A percentile compares a stretch with the other conserved stretches of the same genome.
phyloP scores from a whole-genome alignment of 148 eudicot species.

The Cornus kousa region DNA sequence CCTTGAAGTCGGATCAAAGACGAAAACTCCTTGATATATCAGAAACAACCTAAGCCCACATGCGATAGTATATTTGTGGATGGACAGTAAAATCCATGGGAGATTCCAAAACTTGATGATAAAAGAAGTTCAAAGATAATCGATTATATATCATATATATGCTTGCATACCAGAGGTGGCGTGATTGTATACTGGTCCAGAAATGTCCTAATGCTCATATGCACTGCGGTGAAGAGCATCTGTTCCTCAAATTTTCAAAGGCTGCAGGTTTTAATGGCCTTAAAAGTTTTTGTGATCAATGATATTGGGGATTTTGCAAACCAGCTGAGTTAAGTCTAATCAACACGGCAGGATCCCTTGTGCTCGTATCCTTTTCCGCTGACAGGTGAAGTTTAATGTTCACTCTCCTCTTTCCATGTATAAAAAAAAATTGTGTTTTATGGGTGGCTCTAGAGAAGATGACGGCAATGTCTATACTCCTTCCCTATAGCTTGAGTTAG shows the following conservation, averaged over 20 bases:
- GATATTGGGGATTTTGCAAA: not conserved
- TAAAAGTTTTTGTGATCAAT: not conserved
- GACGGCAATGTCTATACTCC: not conserved
- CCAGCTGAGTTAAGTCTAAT: not conserved
- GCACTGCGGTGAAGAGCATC: not conserved
- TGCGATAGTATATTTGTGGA: not conserved
- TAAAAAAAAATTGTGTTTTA: not conserved
- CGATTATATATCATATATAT: not conserved
- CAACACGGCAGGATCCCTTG: not conserved
- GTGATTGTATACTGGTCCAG: not conserved
- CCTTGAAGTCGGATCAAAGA: constrained; percentile 51
- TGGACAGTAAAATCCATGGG: not conserved
- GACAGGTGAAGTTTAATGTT: not conserved
- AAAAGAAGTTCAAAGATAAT: not conserved
- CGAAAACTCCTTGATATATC: constrained; percentile 4
- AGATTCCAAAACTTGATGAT: not conserved
- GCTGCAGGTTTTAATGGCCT: not conserved
- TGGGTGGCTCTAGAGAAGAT: not conserved
- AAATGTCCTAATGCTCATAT: not conserved
- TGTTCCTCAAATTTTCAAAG: not conserved
- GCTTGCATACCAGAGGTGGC: not conserved
- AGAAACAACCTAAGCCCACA: not conserved
- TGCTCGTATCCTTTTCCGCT: not conserved
- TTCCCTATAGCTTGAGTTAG: not conserved
- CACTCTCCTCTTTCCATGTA: not conserved